Evolutionary conservation across 305 asterid genomes (phyloP), one percentile per base, ranked within the genome.

Genomic region (Plantago lanceolata): DNA sequence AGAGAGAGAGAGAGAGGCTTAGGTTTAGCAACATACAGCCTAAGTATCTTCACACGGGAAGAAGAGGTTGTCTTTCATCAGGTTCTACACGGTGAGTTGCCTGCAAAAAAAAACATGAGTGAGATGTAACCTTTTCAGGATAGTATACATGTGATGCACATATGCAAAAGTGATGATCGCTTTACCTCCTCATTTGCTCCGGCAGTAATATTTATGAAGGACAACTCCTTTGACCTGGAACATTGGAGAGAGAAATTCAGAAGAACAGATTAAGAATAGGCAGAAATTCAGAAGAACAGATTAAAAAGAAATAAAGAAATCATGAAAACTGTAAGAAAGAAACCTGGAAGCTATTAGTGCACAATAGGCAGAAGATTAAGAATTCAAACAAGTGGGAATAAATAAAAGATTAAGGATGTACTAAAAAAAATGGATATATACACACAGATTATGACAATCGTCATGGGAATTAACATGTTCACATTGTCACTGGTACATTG

Each of bases 1-100:
- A 79, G 61, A 29, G 48, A 20, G 55, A 48, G 24, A 61, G 35
- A 68, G 57, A 58, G 20, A 61, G 40, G 50, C 48, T 21, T 47
- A 65, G 44, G 48, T 61, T 52, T 63, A 65, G 64, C 60, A 20
- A 75, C 80, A 48, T 77, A 82, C 87, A 68, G 65, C 52, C 54
- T 48, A 66, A 72, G 61, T 57, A 56, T 70, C 72, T 64, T 73
- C 73, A 82, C 59, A 64, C 71, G 63, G 98, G 98, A 69, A 92
- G 96, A 72, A 92, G 98, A 55, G 95, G 98, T 65, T 77, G 71
- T 80, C 88, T 87, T 67, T 92, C 98, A 71, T 92, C 96, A 68
- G 76, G 68, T 53, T 70, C 87, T 59, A 82, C 86, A 21, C 71
- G 86, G 75, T 92, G 96, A 68, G 71, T 87, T 67, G 96, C 89